Base-by-base conservation (phyloP, 805 yeast genomes). In the Saccharomyces paradoxus region DNA sequence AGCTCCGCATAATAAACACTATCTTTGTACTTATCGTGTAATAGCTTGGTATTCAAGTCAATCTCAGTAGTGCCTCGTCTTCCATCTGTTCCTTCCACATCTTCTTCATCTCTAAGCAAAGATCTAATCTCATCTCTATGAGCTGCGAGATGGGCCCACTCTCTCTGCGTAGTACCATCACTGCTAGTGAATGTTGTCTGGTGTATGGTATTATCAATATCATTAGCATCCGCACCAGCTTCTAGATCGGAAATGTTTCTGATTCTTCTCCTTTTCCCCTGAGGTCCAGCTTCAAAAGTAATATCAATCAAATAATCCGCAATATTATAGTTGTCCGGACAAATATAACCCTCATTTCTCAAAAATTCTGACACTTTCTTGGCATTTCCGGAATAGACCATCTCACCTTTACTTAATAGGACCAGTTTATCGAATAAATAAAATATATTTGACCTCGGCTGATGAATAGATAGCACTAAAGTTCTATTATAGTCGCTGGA, bases 391-490 rank as follows among this genome's bases (percentile, higher is more conserved):
- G 96, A 88, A 66, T 87, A 94, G 2, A 91, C 85, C 68, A 89
- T 74, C 59, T 83, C 83, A 56, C 99, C 98, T 58, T 86, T 86
- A 27, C 96, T 86, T 52, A 94, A 75, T 50, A 94, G 74, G 1
- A 92, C 70, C 50, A 94, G 77, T 62, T 85, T 84, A 66, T 92
- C 97, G 70, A 94, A 94, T 55, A 89, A 72, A 0, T 96, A 84
- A 32, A 94, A 97, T 67, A 94, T 92, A 65, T 94, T 94, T 55
- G 97, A 88, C 65, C 99, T 79, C 10, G 99, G 99, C 68, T 94
- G 99, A 72, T 94, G 99, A 60, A 94, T 94, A 0, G 99, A 89
- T 67, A 94, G 86, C 1, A 94, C 81, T 50, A 94, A 83, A 0
- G 99, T 92, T 66, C 98, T 82, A 56, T 87, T 84, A 69, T 84